Percentiles rank a stretch among this genome's conserved stretches.
These are phyloP conservation scores for Tolypocladium endophyticum DNA, from an alignment of 2,329 filamentous ascomycete genomes.

Conservation along the genomic window DNA sequence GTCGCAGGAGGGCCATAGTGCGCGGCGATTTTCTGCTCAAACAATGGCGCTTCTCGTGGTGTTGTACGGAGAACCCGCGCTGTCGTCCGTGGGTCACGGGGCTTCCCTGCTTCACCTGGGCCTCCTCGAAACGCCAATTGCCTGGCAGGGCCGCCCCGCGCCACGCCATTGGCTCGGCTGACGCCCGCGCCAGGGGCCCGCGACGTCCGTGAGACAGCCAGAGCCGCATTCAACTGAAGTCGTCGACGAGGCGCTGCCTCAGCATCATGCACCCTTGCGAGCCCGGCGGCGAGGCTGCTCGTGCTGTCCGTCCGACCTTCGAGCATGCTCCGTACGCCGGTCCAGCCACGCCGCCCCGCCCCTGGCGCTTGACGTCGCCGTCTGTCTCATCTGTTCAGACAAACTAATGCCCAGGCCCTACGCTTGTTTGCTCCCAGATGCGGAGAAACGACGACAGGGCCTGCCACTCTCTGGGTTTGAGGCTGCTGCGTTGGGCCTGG, in stretches of 20 bases:
- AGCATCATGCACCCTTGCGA: background rate
- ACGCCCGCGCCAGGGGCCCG: conserved; percentile 1
- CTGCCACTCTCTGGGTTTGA: background rate
- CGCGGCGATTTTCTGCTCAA: background rate
- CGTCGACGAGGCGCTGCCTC: background rate
- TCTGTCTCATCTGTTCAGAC: background rate
- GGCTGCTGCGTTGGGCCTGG: background rate
- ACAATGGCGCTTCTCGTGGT: background rate
- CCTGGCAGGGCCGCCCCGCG: background rate
- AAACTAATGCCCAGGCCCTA: background rate
- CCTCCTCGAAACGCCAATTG: conserved; percentile 4
- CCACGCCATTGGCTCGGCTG: background rate
- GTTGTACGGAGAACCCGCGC: background rate
- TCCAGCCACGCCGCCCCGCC: background rate
- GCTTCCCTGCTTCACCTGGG: background rate
- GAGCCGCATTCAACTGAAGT: background rate
- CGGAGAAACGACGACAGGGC: background rate
- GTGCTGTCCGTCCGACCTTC: background rate
- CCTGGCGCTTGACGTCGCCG: background rate
- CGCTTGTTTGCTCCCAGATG: background rate
- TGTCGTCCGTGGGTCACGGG: background rate
- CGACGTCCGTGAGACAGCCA: conserved; percentile 1
- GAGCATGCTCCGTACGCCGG: background rate
- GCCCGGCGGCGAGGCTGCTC: background rate
- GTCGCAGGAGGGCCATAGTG: background rate